Evolutionary conservation across 257 asterid species (phyloP), one percentile per base, ranked within the genome.

Genomic region (Nicotiana tomentosiformis): DNA sequence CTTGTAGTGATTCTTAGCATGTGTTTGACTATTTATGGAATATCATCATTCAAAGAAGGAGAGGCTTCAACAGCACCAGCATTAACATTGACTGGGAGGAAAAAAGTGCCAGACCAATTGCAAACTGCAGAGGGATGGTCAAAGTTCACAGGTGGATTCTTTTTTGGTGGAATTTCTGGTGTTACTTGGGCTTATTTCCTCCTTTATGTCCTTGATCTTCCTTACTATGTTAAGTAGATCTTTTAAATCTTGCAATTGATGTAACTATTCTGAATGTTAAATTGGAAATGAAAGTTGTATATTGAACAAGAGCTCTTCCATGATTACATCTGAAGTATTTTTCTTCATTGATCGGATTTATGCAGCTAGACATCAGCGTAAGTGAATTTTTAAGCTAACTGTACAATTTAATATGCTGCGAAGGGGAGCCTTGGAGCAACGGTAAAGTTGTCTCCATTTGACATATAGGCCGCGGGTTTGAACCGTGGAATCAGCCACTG

Each of bases 121-220:
- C 99, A 95, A 85, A 94, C 98, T 10, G 97, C 86, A 20, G 97
- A 95, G 4, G 99, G 99, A 23, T 95, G 99, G 98, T 89, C 97
- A 0, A 93, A 94, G 85, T 95, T 95, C 82, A 83, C 90, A 1
- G 99, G 98, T n/a, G 99, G 99, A 14, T 95, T 95, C 90, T 95
- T 95, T 91, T 95, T 95, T 82, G 99, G 99, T 57, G 99, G 99
- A 23, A 87, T 95, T 66, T 95, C 99, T 39, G 99, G 99, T 74
- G 99, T 91, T 17, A 30, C 77, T 77, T 95, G 99, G 99, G 98
- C 99, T 76, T 95, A 94, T 65, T 95, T 91, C 80, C 91, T 95
- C 66, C 97, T 95, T 69, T 93, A 93, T 81, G 97, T 90, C 29
- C 92, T 95, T 82, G 90, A 95, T 84, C 98, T 95, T 86, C 99